Conservation (phyloP, 805 yeast species). For the Starmerella vaccinii region DNA sequence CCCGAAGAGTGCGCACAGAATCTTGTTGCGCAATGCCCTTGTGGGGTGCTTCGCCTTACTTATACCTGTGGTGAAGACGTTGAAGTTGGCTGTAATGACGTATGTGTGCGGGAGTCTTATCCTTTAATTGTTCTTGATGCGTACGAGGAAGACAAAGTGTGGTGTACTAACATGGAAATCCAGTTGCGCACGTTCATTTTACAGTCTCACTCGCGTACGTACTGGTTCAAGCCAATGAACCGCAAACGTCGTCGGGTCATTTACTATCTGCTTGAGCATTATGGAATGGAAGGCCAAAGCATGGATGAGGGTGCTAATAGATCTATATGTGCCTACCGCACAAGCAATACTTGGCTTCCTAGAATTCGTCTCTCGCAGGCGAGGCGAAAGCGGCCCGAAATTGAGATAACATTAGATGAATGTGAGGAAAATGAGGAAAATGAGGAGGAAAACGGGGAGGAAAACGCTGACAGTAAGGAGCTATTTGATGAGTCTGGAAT, state of each 20-base stretch:
- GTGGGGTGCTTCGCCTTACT: constrained; percentile 45
- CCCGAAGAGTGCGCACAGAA: constrained; percentile 37
- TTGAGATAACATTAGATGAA: neutral
- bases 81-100: constrained; percentile 39
- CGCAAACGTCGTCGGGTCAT: constrained; percentile 59
- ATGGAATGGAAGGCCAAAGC: constrained; percentile 53
- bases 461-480: neutral
- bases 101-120: constrained; percentile 40
- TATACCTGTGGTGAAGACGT: constrained; percentile 49
- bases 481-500: too few relatives aligned
- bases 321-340: constrained; percentile 20
- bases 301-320: constrained; percentile 74
- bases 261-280: constrained; percentile 53
- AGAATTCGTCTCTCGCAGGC: constrained; percentile 11
- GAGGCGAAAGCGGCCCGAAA: constrained; percentile 7
- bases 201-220: constrained; percentile 32
- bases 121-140: constrained; percentile 35
- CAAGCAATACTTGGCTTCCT: constrained; percentile 16
- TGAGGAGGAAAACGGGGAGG: neutral
- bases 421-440: neutral
- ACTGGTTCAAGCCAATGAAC: constrained; percentile 66
- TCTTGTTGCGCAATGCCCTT: constrained; percentile 49
- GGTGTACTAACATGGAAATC: constrained; percentile 58
- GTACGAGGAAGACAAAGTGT: constrained; percentile 40
- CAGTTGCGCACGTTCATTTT: constrained; percentile 42